Percentiles rank a stretch among this genome's conserved stretches.
Evolutionary conservation across 768 basidiomycete genomes (phyloP).

Genomic region (Sarcodon sp.): DNA sequence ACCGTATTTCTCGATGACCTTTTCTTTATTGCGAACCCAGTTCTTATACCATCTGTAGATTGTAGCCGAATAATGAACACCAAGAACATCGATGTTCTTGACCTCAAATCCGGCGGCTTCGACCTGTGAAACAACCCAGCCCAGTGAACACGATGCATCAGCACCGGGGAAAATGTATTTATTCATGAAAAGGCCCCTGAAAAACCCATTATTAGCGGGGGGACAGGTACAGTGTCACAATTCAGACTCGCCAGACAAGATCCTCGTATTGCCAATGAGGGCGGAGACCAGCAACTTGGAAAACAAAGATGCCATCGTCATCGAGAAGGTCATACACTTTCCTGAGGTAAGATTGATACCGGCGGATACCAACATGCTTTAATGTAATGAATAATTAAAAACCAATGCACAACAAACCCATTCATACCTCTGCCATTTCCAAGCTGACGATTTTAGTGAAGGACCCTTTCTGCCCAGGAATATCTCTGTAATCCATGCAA

Average conservation of each 20-base stretch:
- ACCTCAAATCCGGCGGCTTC: conserved; percentile 93
- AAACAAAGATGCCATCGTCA: conserved; percentile 88
- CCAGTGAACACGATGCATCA: conserved; percentile 90
- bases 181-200: conserved; percentile 92
- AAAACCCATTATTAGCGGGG: background rate
- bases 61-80: conserved; percentile 94
- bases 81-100: conserved; percentile 92
- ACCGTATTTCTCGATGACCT: conserved; percentile 81
- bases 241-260: conserved; percentile 62
- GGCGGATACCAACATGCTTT: conserved; percentile 89
- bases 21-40: conserved; percentile 91
- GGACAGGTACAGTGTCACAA: background rate
- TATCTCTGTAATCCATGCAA: conserved; percentile 88
- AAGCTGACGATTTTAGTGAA: conserved; percentile 93
- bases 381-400: background rate
- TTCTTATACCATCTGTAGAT: conserved; percentile 92
- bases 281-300: conserved; percentile 96
- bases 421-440: conserved; percentile 89
- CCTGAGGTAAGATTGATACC: conserved; percentile 77
- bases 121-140: conserved; percentile 84
- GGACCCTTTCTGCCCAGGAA: conserved; percentile 59
- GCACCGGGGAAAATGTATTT: conserved; percentile 99
- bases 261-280: conserved; percentile 99
- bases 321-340: conserved; percentile 91
- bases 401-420: background rate